Evolutionary conservation across 192 early-diverging fungal genomes (phyloP).

Genomic region (Coemansia sp.): DNA sequence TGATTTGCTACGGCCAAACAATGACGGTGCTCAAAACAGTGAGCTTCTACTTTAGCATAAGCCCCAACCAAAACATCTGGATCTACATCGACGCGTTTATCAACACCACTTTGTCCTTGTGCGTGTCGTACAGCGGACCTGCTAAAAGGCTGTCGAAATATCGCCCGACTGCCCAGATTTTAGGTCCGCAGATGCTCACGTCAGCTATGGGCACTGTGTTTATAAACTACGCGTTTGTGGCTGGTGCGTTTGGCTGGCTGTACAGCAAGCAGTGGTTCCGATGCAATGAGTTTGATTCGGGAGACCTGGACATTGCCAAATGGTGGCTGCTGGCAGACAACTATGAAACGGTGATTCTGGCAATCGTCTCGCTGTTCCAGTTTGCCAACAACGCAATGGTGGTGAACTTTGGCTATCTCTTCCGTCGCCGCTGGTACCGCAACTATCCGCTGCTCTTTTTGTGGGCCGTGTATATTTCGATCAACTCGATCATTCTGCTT

Average conservation of each 20-base stretch:
- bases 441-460: conserved; percentile 64
- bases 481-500: conserved; percentile 59
- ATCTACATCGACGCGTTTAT: conserved; percentile 73
- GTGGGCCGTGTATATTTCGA: conserved; percentile 56
- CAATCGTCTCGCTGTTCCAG: conserved; percentile 67
- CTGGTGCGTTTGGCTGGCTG: conserved; percentile 56
- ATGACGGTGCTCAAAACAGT: conserved; percentile 65
- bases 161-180: conserved; percentile 74
- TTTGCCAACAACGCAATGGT: conserved; percentile 69
- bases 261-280: conserved; percentile 73
- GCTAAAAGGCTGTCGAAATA: conserved; percentile 56
- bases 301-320: conserved; percentile 59
- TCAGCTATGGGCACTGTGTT: conserved; percentile 69
- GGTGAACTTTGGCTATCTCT: conserved; percentile 70
- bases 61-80: conserved; percentile 70
- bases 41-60: conserved; percentile 74
- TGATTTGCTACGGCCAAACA: conserved; percentile 71
- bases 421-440: conserved; percentile 61
- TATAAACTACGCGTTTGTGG: conserved; percentile 71
- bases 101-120: conserved; percentile 61
- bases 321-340: conserved; percentile 87
- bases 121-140: conserved; percentile 68
- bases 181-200: conserved; percentile 69
- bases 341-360: conserved; percentile 67
- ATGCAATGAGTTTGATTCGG: conserved; percentile 77